phyloP scores from a whole-genome alignment of 805 yeast species.

The Yamadazyma phyllophila region DNA sequence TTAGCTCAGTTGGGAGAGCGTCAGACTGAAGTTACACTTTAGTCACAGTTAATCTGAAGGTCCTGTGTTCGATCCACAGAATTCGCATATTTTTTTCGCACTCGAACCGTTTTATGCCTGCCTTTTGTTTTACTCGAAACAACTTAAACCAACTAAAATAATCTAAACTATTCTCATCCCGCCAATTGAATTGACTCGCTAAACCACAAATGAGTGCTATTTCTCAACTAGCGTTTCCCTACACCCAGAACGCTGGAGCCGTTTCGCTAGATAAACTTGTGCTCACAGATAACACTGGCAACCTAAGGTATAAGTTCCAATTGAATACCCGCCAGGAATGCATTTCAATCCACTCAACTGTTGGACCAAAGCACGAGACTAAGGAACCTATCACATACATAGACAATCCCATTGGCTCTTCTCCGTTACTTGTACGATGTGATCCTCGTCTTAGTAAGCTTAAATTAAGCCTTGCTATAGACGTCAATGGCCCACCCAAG shows the following conservation, averaged over 20 bases:
- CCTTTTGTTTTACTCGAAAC: too few relatives aligned
- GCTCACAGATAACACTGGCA: conserved; percentile 21
- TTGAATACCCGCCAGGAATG: conserved; percentile 12
- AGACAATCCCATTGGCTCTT: conserved; percentile 17
- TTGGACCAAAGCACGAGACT: conserved; percentile 15
- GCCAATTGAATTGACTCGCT: too few relatives aligned
- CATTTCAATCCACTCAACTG: conserved; percentile 17
- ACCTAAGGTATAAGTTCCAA: conserved; percentile 18
- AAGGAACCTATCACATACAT: conserved; percentile 24
- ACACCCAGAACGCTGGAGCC: conserved; percentile 8
- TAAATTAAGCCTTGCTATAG: conserved; percentile 26
- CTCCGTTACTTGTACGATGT: conserved; percentile 33
- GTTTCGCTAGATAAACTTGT: too few relatives aligned
- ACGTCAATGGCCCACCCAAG: conserved; percentile 8
- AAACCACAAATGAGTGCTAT: not conserved
- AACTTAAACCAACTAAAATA: not conserved
- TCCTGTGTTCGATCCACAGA: conserved; percentile 83
- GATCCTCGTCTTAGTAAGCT: conserved; percentile 22
- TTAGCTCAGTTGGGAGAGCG: conserved; percentile 40
- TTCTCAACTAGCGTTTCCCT: conserved; percentile 27
- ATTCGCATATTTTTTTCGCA: conserved; percentile 42
- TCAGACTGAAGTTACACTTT: conserved; percentile 34
- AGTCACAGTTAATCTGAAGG: conserved; percentile 59
- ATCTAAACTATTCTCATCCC: not conserved
- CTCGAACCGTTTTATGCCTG: not conserved